Conservation (phyloP, 2,329 filamentous ascomycete genomes). For the Myriosclerotinia scirpicola region DNA sequence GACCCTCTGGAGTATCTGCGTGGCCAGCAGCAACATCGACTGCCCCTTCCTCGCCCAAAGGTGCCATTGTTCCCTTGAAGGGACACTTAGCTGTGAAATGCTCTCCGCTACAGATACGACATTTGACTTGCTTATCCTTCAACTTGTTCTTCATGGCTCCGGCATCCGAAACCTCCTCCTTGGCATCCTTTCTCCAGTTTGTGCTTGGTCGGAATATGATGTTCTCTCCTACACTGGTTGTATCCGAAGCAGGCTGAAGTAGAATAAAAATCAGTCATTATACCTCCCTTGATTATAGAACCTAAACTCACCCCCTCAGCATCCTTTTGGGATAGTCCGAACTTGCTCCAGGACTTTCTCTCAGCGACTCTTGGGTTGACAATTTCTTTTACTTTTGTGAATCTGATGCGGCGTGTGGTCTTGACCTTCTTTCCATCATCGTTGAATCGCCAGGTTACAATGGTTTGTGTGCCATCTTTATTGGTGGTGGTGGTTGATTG, state of each 20-base stretch:
- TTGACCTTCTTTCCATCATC: conserved; percentile 96
- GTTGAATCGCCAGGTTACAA: conserved; percentile 85
- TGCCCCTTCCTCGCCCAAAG: conserved; percentile 61
- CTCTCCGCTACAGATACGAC: conserved; percentile 96
- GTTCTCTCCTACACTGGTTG: conserved; percentile 65
- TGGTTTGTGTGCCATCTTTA: conserved; percentile 98
- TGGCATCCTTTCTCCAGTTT: conserved; percentile 90
- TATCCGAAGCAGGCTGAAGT: conserved; percentile 26
- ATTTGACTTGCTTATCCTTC: conserved; percentile 99
- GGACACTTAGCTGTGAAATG: conserved; percentile 99
- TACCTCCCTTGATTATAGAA: neutral
- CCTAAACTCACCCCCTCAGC: conserved; percentile 55
- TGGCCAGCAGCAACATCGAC: conserved; percentile 55
- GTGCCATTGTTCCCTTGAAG: conserved; percentile 99
- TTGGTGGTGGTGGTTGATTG: conserved; percentile 87
- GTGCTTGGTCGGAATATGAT: conserved; percentile 92
- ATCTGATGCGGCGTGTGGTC: conserved; percentile 92
- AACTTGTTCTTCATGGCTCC: conserved; percentile 77
- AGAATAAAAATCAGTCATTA: conserved; percentile 15
- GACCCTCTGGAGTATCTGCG: conserved; percentile 46
- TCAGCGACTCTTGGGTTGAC: conserved; percentile 97
- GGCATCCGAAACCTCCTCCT: conserved; percentile 76
- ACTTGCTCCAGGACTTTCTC: conserved; percentile 90
- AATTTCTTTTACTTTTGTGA: conserved; percentile 84
- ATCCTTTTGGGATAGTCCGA: conserved; percentile 87